Base-by-base conservation (phyloP, 179 eudicot species). In the Silene coronaria region DNA sequence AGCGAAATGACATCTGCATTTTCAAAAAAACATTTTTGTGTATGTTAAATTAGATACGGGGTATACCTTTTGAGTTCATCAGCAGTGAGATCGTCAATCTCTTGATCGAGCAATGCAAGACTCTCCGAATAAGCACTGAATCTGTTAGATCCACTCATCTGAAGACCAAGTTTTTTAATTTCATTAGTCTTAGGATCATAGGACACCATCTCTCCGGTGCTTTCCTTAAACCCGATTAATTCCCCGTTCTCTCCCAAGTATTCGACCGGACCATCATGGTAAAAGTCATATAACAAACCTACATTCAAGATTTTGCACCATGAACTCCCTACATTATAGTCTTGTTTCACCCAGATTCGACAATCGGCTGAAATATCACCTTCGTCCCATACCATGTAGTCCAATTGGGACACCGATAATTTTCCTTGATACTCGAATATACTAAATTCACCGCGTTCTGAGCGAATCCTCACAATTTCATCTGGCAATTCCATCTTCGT, bases 401-500 rank as follows among this genome's bases (percentile, higher is more conserved):
- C 13, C 3, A 2, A 59, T 1, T 2, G 12, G 3, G 21, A 70
- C 23, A 70, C 61, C 5, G 60, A 17, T 70, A 70, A 53, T 24
- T 48, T 70, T 3, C 14, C 28, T 70, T 27, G 74, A 17, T 26
- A 53, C 38, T 24, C 38, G 51, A 70, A 70, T 32, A 70, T 8
- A 17, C 61, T 6, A 32, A 32, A 32, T 6, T 32, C 5, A 32
- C 36, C 3, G 5, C 5, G 36, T 4, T 0, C 3, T 5, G 6
- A 68, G 1, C 13, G 7, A n/a, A 16, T 0, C 12, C 28, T 67
- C 4, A 9, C 2, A 8, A 30, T 45, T 5, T 45, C 10, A 2
- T 48, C 59, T 10, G 59, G 60, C 59, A 70, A 48, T 30, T 70
- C 21, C 73, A 46, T 70, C n/a, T 48, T 70, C 4, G 5, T 57